These are phyloP conservation scores for Ziziphus jujuba DNA, from an alignment of 306 rosid genomes.

Conservation along the genomic window DNA sequence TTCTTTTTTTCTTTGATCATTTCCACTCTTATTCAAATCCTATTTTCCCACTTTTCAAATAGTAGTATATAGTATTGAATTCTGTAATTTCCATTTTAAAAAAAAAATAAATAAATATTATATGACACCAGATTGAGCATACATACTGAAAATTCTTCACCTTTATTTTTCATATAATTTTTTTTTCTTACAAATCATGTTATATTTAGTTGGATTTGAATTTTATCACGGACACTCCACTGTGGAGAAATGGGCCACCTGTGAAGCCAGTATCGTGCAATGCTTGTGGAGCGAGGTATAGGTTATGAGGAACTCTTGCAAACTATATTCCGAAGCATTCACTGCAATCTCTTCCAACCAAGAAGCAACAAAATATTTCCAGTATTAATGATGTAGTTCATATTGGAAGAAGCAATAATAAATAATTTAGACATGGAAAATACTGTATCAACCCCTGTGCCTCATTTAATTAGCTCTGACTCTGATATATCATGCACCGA, in stretches of 20 bases:
- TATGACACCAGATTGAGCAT: too few relatives aligned
- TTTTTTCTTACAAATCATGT: not conserved
- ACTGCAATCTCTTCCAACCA: not conserved
- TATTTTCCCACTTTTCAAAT: too few relatives aligned
- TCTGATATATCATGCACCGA: too few relatives aligned
- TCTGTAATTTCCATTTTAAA: too few relatives aligned
- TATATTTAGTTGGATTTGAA: not conserved
- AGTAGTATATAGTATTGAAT: too few relatives aligned
- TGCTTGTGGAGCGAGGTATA: slow-evolving; percentile 22
- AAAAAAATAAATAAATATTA: too few relatives aligned
- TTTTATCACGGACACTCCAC: slow-evolving; percentile 9
- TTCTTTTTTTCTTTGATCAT: too few relatives aligned
- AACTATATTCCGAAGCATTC: slow-evolving; percentile 11
- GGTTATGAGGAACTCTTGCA: slow-evolving; percentile 8
- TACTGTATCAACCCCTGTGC: too few relatives aligned
- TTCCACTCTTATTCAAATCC: too few relatives aligned
- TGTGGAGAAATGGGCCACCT: slow-evolving; percentile 25
- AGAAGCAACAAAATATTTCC: not conserved
- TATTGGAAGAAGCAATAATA: not conserved
- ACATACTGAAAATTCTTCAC: too few relatives aligned
- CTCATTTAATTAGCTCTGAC: too few relatives aligned
- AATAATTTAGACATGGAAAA: not conserved
- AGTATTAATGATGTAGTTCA: not conserved
- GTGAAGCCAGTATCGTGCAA: slow-evolving; percentile 24
- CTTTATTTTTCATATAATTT: not conserved